Base-by-base conservation (phyloP, 352 stramenopile genomes). In the Halophytophthora batemanensis region DNA sequence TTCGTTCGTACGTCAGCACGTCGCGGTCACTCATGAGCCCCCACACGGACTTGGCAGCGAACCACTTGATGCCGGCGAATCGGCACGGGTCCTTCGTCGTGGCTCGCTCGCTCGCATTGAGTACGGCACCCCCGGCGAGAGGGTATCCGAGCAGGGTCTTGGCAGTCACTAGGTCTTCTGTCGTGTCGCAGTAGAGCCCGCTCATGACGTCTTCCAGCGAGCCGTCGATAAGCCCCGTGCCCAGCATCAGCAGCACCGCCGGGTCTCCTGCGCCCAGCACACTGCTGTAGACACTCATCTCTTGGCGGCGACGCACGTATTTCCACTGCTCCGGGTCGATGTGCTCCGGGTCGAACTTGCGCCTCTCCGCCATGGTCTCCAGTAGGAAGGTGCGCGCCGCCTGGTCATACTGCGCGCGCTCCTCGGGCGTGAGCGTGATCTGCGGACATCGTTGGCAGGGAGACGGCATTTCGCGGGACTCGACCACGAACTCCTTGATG, bases 11-110 rank as follows among this genome's bases (percentile, higher is more conserved):
- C 14, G 61, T 75, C 6, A 81, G 59, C 22, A 66, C 40, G 39
- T 81, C 71, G 15, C 62, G 61, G 44, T 74, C 41, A 23, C 64
- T 54, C 1, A 59, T 38, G 12, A 77, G 15, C 0, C 71, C 65
- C 55, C 68, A 71, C 6, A 51, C 53, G 10, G 57, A 64, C 3
- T 52, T 59, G 3, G 44, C 53, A 0, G 68, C 64, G 34, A 73
- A 64, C 71, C 68, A 81, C 48, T 78, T 77, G 56, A 81, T 76
- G n/a, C 71, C 71, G 2, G 64, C 64, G 37, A 78, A 81, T 25
- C 57, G 61, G 42, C 64, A 81, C 21, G 71, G 71, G 14, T 59
- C 58, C 1, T 74, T 46, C 0, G 53, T n/a, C 13, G 50, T 68
- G 3, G 61, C 61, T 5, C 58, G 54, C 56, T 74, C 56, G n/a